Evolutionary conservation across 257 asterid genomes (phyloP).

Genomic region (Echium plantagineum): DNA sequence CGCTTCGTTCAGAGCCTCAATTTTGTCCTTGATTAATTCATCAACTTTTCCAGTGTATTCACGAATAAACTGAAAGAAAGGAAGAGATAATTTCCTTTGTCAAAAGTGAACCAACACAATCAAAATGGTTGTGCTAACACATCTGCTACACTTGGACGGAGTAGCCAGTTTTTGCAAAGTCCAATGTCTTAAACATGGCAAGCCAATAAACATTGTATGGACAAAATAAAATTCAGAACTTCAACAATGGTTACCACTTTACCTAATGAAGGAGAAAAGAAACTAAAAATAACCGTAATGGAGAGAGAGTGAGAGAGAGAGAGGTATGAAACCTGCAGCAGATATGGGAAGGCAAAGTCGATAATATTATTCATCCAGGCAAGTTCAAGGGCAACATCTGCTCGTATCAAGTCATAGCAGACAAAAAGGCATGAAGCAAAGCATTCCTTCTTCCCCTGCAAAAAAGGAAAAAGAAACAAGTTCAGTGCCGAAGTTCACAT

Average conservation of each 20-base stretch:
- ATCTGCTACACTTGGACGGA: too few relatives aligned
- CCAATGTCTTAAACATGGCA: too few relatives aligned
- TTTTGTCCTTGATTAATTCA: slow-evolving; percentile 73
- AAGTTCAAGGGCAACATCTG: slow-evolving; percentile 93
- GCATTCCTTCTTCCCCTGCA: slow-evolving; percentile 99
- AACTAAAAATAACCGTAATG: too few relatives aligned
- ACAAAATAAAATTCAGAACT: too few relatives aligned
- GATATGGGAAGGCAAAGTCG: slow-evolving; percentile 93
- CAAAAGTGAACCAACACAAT: neutral
- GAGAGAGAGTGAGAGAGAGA: slow-evolving; percentile 15
- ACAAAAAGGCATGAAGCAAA: slow-evolving; percentile 96
- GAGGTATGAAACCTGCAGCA: slow-evolving; percentile 46
- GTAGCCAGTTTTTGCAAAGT: too few relatives aligned
- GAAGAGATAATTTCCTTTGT: neutral
- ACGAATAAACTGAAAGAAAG: slow-evolving; percentile 65
- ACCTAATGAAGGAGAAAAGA: too few relatives aligned
- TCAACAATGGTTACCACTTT: too few relatives aligned
- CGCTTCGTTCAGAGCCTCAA: slow-evolving; percentile 62
- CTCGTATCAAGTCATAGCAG: slow-evolving; percentile 83
- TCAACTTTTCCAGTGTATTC: slow-evolving; percentile 94
- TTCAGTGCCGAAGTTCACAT: neutral
- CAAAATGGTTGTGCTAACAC: too few relatives aligned
- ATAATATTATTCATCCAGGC: slow-evolving; percentile 96
- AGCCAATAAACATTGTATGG: too few relatives aligned
- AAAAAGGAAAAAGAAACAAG: slow-evolving; percentile 1